Evolutionary conservation across 345 rosid species (phyloP), one percentile per base, ranked within the genome.

Genomic region (Dimocarpus longan): DNA sequence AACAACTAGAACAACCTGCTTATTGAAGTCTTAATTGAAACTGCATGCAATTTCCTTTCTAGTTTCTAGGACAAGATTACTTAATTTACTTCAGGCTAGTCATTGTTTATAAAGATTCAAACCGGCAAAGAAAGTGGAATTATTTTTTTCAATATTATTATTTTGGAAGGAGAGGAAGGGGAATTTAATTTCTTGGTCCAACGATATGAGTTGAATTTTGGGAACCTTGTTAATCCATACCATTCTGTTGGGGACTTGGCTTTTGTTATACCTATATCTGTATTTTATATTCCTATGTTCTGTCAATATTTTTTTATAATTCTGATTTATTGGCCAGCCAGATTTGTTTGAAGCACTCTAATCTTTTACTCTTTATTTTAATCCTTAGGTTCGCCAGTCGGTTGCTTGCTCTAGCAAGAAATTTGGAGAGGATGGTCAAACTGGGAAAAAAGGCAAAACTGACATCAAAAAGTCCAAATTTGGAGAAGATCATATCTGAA

Each of bases 391-490:
- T 57, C 39, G 69, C 16, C 8, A 40, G 26, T 46, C 66, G 66
- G 52, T 67, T 66, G 10, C 81, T 75, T 64, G 73, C 80, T 60
- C 9, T 22, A 19, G 66, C 70, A 44, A 80, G 71, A 71, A 78
- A 66, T 22, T 44, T 80, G 70, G 24, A 60, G 71, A 40, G 46
- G 80, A 3, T 40, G 21, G 21, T 13, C 8, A 43, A 8, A 8
- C 71, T 65, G 22, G 66, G 66, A 37, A 40, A 52, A 42, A 22
- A 19, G 21, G 80, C 79, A 80, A 67, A 83, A 62, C 19, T 74
- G 43, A 15, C 46, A 64, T 46, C 63, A 64, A 63, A 63, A 18
- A 11, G 28, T 32, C 50, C 28, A 65, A 50, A 28, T 65, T 75
- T 26, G 60, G 1, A 64, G 42, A 44, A 57, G 18, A 32, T 32